phyloP scores from a whole-genome alignment of 1,284 basidiomycete genomes.

The Ceratobasidium sp. region DNA sequence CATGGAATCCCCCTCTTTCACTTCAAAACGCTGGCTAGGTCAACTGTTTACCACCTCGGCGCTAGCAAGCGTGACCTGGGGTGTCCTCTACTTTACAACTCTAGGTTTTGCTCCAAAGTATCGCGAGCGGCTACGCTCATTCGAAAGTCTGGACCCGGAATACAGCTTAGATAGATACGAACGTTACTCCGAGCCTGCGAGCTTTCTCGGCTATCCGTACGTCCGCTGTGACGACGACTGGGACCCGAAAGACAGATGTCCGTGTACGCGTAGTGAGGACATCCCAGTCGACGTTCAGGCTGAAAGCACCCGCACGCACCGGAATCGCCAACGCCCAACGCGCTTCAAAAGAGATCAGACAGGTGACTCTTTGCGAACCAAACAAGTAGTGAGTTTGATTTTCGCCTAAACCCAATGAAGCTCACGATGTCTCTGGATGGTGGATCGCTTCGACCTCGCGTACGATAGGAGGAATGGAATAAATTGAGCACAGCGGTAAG shows the following conservation, averaged over 20 bases:
- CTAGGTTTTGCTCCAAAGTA: not conserved
- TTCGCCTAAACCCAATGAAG: not conserved
- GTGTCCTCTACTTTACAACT: not conserved
- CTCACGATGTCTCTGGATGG: not conserved
- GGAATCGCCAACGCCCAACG: not conserved
- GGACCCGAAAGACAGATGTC: not conserved
- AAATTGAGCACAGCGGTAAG: not conserved
- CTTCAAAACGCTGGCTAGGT: no score
- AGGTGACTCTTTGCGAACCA: not conserved
- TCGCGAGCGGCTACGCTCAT: not conserved
- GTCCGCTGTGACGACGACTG: no score
- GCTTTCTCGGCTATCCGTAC: not conserved
- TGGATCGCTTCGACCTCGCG: not conserved
- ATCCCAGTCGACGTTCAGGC: not conserved
- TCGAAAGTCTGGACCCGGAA: not conserved
- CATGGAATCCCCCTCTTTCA: no score
- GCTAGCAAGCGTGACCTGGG: no score
- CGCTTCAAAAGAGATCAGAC: not conserved
- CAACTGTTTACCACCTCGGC: no score
- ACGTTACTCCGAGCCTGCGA: not conserved
- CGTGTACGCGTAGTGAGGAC: not conserved
- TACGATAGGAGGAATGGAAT: not conserved
- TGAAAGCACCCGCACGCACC: no score
- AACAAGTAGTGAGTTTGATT: not conserved
- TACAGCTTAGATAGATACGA: not conserved